phyloP scores from a whole-genome alignment of 805 yeast genomes.

The Saccharomycopsis synnaedendra region DNA sequence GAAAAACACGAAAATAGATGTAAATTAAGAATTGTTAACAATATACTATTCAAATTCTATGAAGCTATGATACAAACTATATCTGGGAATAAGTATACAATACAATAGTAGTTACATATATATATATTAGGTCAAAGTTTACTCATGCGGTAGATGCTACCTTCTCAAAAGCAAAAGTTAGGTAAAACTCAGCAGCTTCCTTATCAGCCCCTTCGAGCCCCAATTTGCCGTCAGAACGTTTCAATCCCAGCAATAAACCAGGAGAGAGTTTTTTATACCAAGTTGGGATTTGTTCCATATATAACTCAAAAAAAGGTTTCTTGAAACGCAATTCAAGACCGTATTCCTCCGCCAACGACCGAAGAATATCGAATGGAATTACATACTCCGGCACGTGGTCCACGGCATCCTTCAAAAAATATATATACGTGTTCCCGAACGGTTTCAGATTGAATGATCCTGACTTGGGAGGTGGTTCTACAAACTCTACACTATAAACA shows the following conservation, averaged over 20 bases:
- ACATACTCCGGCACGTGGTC: slow-evolving; percentile 95
- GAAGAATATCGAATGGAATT: slow-evolving; percentile 83
- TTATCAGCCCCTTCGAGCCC: slow-evolving; percentile 86
- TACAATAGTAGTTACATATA: not conserved
- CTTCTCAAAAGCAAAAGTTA: slow-evolving; percentile 75
- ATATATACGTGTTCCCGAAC: slow-evolving; percentile 69
- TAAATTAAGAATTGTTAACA: no score
- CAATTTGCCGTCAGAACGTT: slow-evolving; percentile 64
- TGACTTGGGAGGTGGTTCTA: slow-evolving; percentile 63
- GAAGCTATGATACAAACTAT: no score
- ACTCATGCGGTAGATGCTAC: slow-evolving; percentile 21
- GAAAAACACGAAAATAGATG: no score
- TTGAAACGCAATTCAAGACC: slow-evolving; percentile 62
- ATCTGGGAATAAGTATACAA: no score
- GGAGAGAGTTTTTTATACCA: slow-evolving; percentile 50
- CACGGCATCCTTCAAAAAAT: slow-evolving; percentile 82
- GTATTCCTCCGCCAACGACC: slow-evolving; percentile 76
- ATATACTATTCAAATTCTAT: no score
- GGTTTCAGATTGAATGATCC: slow-evolving; percentile 58
- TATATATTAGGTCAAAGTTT: not conserved
- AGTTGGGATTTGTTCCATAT: slow-evolving; percentile 64
- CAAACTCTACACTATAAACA: slow-evolving; percentile 66
- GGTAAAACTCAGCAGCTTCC: slow-evolving; percentile 81
- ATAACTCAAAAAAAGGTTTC: slow-evolving; percentile 72
- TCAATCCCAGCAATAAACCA: slow-evolving; percentile 55